Percentiles rank a stretch among this genome's conserved stretches.
Conservation (phyloP, 2,329 filamentous ascomycete genomes). For the Sarocladium kiliense region DNA sequence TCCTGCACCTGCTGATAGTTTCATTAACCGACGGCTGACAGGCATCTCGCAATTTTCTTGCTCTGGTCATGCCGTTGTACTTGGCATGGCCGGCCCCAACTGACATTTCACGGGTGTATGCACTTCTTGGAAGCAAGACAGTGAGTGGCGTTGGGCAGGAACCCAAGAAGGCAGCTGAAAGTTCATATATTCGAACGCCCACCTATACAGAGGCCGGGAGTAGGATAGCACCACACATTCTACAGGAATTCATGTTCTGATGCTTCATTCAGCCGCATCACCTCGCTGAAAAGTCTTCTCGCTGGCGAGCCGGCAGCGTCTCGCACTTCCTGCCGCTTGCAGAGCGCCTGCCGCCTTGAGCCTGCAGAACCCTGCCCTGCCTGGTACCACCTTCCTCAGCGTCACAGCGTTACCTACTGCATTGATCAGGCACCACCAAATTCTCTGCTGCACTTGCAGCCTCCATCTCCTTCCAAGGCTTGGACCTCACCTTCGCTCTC, state of each 20-base stretch:
- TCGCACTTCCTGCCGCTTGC: slow-evolving; percentile 2
- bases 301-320: not conserved
- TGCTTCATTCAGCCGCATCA: not conserved
- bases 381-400: not conserved
- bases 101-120: too few relatives aligned
- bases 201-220: too few relatives aligned
- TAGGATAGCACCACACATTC: too few relatives aligned
- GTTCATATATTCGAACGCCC: too few relatives aligned
- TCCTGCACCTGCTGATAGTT: not conserved
- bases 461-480: not conserved
- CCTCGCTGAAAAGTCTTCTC: not conserved
- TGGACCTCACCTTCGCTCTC: not conserved
- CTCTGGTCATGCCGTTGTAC: not conserved
- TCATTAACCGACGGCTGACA: not conserved
- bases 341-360: not conserved
- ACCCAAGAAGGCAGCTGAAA: too few relatives aligned
- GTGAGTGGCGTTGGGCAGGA: too few relatives aligned
- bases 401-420: not conserved
- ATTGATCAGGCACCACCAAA: not conserved
- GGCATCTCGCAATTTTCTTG: not conserved
- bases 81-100: not conserved
- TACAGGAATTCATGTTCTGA: not conserved
- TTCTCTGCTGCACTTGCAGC: not conserved
- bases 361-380: not conserved
- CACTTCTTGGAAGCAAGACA: too few relatives aligned